These are phyloP conservation scores for Ascochyta viciae-villosae DNA, from an alignment of 2,329 filamentous ascomycete genomes.

Conservation along the genomic window DNA sequence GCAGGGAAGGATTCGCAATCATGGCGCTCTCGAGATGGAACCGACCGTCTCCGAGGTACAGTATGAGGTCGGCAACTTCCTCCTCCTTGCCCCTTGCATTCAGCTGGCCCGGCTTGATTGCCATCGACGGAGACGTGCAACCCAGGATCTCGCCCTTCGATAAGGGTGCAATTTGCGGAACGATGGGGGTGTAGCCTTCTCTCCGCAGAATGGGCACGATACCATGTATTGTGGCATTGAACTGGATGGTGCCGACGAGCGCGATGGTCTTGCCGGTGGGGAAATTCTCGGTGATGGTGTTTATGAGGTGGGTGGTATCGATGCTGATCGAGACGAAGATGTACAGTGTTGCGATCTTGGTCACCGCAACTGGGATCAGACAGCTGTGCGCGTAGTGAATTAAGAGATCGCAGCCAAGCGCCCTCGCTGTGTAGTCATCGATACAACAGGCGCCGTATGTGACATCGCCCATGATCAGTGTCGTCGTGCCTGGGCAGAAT, in stretches of 20 bases:
- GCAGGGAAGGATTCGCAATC: conserved; percentile 93
- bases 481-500: conserved; percentile 91
- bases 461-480: conserved; percentile 98
- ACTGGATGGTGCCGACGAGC: conserved; percentile 96
- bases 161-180: conserved; percentile 91
- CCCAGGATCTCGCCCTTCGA: conserved; percentile 96
- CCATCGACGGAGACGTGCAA: conserved; percentile 80
- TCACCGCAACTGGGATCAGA: conserved; percentile 93
- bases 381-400: conserved; percentile 98
- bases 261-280: conserved; percentile 84
- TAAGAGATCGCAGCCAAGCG: conserved; percentile 90
- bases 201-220: conserved; percentile 78
- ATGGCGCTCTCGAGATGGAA: conserved; percentile 98
- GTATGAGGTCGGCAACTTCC: conserved; percentile 69
- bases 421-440: conserved; percentile 95
- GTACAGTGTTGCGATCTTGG: conserved; percentile 95
- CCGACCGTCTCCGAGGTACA: conserved; percentile 90
- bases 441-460: conserved; percentile 99
- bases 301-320: conserved; percentile 84
- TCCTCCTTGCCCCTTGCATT: conserved; percentile 57
- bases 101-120: conserved; percentile 43
- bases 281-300: conserved; percentile 89
- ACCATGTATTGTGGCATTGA: conserved; percentile 95
- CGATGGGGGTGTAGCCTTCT: conserved; percentile 82
- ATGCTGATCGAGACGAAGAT: conserved; percentile 99